A percentile compares a stretch with the other conserved stretches of the same genome.
phyloP scores from a whole-genome alignment of 306 rosid species.

The Cucumis melo region DNA sequence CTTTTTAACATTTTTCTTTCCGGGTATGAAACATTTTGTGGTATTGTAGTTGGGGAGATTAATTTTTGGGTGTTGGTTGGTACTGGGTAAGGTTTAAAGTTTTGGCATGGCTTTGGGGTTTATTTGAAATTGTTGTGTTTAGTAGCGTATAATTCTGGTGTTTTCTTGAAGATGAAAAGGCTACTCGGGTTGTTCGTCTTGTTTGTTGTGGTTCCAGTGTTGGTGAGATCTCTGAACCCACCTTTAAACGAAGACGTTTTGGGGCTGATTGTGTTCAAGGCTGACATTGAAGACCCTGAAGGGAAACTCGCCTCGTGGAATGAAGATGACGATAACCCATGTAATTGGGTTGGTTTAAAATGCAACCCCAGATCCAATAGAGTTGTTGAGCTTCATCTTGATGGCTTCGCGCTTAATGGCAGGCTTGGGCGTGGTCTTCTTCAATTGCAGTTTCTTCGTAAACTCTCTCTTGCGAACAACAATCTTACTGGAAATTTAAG shows the following conservation, averaged over 20 bases:
- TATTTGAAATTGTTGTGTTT: not conserved
- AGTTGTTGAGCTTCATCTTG: constrained; percentile 68
- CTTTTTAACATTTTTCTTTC: not conserved
- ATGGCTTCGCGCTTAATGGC: constrained; percentile 71
- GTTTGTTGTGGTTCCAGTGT: constrained; percentile 23
- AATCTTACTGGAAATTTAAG: constrained; percentile 64
- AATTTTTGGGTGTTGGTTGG: not conserved
- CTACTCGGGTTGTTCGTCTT: constrained; percentile 16
- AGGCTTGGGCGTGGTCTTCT: constrained; percentile 67
- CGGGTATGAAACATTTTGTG: not conserved
- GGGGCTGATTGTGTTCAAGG: constrained; percentile 90
- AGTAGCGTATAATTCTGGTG: constrained; percentile 23
- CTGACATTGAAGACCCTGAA: constrained; percentile 75
- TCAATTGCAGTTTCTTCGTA: constrained; percentile 54
- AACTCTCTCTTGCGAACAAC: constrained; percentile 57
- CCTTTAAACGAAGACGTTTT: constrained; percentile 86
- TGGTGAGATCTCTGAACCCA: constrained; percentile 46
- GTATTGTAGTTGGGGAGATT: not conserved
- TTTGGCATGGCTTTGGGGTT: constrained; percentile 30
- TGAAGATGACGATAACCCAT: constrained; percentile 76
- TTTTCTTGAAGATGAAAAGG: constrained; percentile 29
- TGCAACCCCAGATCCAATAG: constrained; percentile 92
- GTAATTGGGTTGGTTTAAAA: constrained; percentile 70
- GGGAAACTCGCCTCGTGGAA: constrained; percentile 63
- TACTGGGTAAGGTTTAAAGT: constrained; percentile 2